phyloP scores from a whole-genome alignment of 2,329 filamentous ascomycete species.

The Fusarium tricinctum region DNA sequence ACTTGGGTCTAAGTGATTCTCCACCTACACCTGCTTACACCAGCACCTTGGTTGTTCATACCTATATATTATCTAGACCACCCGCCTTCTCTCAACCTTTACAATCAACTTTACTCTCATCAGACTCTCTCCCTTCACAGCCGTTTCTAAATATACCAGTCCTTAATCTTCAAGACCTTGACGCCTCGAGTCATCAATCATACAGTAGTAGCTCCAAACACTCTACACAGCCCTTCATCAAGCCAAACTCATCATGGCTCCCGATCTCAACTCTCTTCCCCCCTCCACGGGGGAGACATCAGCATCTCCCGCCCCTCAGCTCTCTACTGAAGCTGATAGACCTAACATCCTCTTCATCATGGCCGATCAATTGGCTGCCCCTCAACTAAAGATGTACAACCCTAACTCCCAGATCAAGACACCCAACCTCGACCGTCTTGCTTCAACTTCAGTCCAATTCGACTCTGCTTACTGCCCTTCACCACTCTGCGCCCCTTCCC shows the following conservation, averaged over 20 bases:
- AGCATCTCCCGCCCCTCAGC: slow-evolving; percentile 30
- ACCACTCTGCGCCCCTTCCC: slow-evolving; percentile 90
- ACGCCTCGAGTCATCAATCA: not conserved
- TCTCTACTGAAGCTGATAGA: slow-evolving; percentile 48
- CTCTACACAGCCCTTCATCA: not conserved
- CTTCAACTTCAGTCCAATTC: slow-evolving; percentile 86
- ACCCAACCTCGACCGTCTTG: slow-evolving; percentile 87
- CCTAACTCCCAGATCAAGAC: slow-evolving; percentile 90
- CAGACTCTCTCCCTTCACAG: slow-evolving; percentile 4
- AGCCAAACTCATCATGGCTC: slow-evolving; percentile 67
- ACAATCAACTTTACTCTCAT: slow-evolving; percentile 1
- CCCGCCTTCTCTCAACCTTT: slow-evolving; percentile 10
- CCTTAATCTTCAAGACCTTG: not conserved
- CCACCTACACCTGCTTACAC: slow-evolving; percentile 1
- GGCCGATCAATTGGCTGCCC: slow-evolving; percentile 94
- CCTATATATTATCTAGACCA: slow-evolving; percentile 27
- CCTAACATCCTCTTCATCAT: slow-evolving; percentile 81
- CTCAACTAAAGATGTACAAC: slow-evolving; percentile 93
- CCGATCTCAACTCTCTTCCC: slow-evolving; percentile 80
- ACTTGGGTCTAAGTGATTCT: slow-evolving; percentile 4
- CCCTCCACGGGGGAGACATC: slow-evolving; percentile 60
- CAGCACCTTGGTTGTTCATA: slow-evolving; percentile 1
- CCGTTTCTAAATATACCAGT: slow-evolving; percentile 13
- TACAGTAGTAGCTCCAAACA: not conserved
- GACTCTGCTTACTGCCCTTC: slow-evolving; percentile 96